Conservation (phyloP, 2,329 filamentous ascomycete genomes). For the Hymenoscyphus fraxineus region DNA sequence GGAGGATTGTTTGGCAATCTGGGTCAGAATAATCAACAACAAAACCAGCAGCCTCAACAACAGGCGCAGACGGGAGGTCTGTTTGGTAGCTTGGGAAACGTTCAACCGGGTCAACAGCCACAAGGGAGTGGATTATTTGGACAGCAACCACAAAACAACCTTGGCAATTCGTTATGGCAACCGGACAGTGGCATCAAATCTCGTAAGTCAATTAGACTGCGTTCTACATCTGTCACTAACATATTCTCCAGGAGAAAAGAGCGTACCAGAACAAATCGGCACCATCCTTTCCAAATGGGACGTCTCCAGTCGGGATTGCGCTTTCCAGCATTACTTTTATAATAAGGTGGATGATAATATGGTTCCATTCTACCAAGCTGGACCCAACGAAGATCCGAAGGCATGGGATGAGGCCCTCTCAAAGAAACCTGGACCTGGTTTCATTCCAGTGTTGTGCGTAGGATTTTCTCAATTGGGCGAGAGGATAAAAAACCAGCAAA, state of each 20-base stretch:
- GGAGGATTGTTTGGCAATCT: slow-evolving; percentile 23
- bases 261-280: slow-evolving; percentile 69
- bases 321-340: slow-evolving; percentile 83
- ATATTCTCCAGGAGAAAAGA: slow-evolving; percentile 57
- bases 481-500: slow-evolving; percentile 68
- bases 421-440: slow-evolving; percentile 72
- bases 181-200: slow-evolving; percentile 28
- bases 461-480: slow-evolving; percentile 71
- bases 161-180: slow-evolving; percentile 29
- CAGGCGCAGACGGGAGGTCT: slow-evolving; percentile 29
- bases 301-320: slow-evolving; percentile 62
- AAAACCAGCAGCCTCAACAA: slow-evolving; percentile 24
- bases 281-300: slow-evolving; percentile 72
- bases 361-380: slow-evolving; percentile 73
- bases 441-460: slow-evolving; percentile 71
- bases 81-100: slow-evolving; percentile 23
- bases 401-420: slow-evolving; percentile 83
- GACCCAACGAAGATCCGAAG: slow-evolving; percentile 65
- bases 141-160: slow-evolving; percentile 19
- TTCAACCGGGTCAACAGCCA: slow-evolving; percentile 32
- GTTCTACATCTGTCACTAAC: slow-evolving; percentile 1
- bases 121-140: neutral
- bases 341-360: slow-evolving; percentile 73
- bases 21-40: slow-evolving; percentile 26
- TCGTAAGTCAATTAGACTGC: slow-evolving; percentile 22